Conservation (phyloP, 2,329 filamentous ascomycete genomes). For the Arthrinium phaeospermum region DNA sequence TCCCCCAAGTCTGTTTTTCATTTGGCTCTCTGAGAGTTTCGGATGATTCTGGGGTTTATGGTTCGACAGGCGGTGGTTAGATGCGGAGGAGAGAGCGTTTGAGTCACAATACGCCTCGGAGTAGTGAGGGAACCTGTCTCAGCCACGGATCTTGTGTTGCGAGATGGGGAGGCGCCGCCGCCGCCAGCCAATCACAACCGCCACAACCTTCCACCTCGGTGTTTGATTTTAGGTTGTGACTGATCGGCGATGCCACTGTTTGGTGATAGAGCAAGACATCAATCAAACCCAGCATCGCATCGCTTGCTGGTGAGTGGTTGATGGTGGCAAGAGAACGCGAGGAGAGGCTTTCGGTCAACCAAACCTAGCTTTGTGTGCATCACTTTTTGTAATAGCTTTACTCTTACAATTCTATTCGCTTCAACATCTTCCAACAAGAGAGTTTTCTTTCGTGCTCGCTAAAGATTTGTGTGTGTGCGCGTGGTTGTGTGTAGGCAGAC, state of each 20-base stretch:
- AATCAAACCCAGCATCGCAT: neutral
- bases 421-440: neutral
- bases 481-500: neutral
- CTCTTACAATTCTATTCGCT: slow-evolving; percentile 6
- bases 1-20: neutral
- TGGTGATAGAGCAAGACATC: neutral
- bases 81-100: neutral
- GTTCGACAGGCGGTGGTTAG: neutral
- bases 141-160: slow-evolving; percentile 15
- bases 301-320: neutral
- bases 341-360: neutral
- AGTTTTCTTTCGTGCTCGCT: neutral
- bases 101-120: slow-evolving; percentile 10
- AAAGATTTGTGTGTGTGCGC: neutral
- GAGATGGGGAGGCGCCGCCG: neutral
- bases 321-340: slow-evolving; percentile 7
- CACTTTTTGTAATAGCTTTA: neutral
- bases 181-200: slow-evolving; percentile 7
- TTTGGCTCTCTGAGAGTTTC: neutral
- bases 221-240: slow-evolving; percentile 1
- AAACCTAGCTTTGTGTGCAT: neutral
- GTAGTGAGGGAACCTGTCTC: neutral
- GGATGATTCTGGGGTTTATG: neutral
- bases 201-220: neutral
- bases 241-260: neutral